phyloP scores from a whole-genome alignment of 73 alveolate species.

The Paramecium octaurelia region DNA sequence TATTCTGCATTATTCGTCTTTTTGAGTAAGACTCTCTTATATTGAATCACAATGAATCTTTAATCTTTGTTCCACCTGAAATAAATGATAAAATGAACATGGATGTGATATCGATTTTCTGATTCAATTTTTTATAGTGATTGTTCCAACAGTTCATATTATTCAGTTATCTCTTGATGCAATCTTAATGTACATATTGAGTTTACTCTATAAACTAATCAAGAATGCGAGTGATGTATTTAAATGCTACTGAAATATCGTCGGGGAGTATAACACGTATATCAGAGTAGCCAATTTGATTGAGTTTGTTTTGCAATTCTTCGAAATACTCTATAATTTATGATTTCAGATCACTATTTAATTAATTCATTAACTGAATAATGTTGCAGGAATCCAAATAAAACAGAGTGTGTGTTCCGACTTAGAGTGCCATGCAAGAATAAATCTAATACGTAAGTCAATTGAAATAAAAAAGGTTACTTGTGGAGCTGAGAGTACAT shows the following conservation, averaged over 20 bases:
- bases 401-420: background rate
- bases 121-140: background rate
- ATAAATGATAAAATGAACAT: background rate
- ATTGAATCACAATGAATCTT: slow-evolving; percentile 14
- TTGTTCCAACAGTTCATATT: background rate
- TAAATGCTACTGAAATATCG: background rate
- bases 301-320: background rate
- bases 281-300: background rate
- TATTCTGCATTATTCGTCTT: background rate
- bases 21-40: background rate
- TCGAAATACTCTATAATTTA: background rate
- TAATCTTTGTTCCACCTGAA: slow-evolving; percentile 4
- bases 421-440: background rate
- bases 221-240: background rate
- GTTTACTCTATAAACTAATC: background rate
- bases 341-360: background rate
- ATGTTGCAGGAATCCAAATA: background rate
- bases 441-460: background rate
- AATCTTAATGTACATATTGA: background rate
- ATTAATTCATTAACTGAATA: background rate
- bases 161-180: background rate
- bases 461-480: background rate
- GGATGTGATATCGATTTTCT: background rate
- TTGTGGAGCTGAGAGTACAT: background rate
- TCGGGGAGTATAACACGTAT: background rate